Conservation (phyloP, 495 filamentous ascomycete species). For the Darksidea phi region DNA sequence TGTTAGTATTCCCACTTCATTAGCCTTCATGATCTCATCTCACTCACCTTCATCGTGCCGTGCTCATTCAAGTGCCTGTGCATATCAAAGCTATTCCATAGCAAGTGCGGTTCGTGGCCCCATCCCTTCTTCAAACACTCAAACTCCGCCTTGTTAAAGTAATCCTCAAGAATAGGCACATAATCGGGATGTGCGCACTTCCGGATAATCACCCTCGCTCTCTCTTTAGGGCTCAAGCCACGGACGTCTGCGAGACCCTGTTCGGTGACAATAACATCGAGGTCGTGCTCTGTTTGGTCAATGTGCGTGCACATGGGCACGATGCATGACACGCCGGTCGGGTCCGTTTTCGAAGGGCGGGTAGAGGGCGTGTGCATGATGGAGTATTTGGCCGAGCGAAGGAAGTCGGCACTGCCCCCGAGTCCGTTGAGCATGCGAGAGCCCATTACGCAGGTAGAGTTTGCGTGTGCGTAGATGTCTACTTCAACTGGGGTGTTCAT, state of each 20-base stretch:
- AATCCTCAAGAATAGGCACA: constrained; percentile 75
- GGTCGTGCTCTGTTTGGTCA: constrained; percentile 89
- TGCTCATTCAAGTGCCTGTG: constrained; percentile 76
- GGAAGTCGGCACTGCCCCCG: constrained; percentile 85
- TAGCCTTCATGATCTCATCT: too few relatives aligned
- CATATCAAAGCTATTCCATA: constrained; percentile 86
- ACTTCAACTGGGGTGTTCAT: constrained; percentile 97
- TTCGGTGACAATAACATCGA: constrained; percentile 86
- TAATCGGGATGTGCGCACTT: constrained; percentile 89
- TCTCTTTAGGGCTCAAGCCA: constrained; percentile 75
- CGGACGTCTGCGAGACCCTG: constrained; percentile 84
- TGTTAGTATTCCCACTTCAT: too few relatives aligned
- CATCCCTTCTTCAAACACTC: constrained; percentile 84
- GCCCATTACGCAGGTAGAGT: constrained; percentile 88
- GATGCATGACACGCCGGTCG: constrained; percentile 79
- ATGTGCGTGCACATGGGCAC: constrained; percentile 92
- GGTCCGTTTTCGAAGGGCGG: constrained; percentile 78
- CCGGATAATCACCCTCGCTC: constrained; percentile 81
- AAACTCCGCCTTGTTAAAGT: constrained; percentile 82
- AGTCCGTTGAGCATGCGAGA: constrained; percentile 90
- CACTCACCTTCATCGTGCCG: constrained; percentile 68
- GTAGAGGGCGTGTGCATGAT: constrained; percentile 92
- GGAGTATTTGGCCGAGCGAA: constrained; percentile 77
- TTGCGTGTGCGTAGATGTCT: constrained; percentile 92
- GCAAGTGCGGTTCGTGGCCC: constrained; percentile 86